Evolutionary conservation across 306 rosid species (phyloP).

Genomic region (Rosa lucieae): DNA sequence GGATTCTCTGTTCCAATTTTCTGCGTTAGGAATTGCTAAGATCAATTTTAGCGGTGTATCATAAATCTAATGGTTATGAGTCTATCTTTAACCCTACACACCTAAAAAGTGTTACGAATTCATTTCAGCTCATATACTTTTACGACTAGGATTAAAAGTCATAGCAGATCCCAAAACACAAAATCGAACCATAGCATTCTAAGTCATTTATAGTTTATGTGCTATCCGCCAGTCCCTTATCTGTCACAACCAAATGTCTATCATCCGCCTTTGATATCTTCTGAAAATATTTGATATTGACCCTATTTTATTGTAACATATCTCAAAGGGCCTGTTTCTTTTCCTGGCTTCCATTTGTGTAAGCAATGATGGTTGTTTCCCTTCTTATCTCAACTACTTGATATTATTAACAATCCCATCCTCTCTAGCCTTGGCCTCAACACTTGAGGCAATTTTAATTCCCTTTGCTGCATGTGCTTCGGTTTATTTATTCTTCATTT

Average conservation of each 20-base stretch:
- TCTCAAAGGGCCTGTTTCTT: slow-evolving; percentile 35
- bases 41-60: background rate
- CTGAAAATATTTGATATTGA: slow-evolving; percentile 28
- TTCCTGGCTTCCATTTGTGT: slow-evolving; percentile 52
- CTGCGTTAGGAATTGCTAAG: background rate
- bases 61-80: background rate
- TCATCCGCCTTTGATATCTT: background rate
- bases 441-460: slow-evolving; percentile 19
- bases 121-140: background rate
- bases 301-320: slow-evolving; percentile 31
- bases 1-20: background rate
- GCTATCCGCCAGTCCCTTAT: background rate
- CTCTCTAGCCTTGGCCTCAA: slow-evolving; percentile 30
- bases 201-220: background rate
- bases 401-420: slow-evolving; percentile 30
- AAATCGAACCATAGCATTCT: background rate
- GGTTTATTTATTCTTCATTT: slow-evolving; percentile 12
- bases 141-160: background rate
- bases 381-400: slow-evolving; percentile 37
- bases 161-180: background rate
- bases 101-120: background rate
- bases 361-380: slow-evolving; percentile 68
- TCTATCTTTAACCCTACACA: background rate
- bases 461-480: slow-evolving; percentile 19
- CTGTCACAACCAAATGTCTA: slow-evolving; percentile 6